Evolutionary conservation across 768 basidiomycete species (phyloP).

Genomic region (Lactarius trivialis): DNA sequence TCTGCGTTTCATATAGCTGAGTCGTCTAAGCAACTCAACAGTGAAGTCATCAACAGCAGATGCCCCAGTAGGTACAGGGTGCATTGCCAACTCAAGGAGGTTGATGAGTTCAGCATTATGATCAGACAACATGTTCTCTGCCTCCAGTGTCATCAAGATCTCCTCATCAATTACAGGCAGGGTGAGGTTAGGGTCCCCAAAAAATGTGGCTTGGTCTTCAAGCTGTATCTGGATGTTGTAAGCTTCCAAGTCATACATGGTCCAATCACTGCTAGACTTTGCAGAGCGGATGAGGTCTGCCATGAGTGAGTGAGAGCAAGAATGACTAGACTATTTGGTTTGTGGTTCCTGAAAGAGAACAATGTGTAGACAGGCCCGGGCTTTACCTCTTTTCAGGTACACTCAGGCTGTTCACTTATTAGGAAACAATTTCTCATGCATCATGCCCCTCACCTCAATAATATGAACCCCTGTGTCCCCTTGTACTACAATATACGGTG

Average conservation of each 20-base stretch:
- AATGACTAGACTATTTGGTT: too few species aligned
- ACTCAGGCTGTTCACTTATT: too few species aligned
- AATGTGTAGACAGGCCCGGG: too few species aligned
- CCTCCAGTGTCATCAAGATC: background rate
- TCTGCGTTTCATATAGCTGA: background rate
- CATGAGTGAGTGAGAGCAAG: background rate
- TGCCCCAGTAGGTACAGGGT: background rate
- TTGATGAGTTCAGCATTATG: background rate
- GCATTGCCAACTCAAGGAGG: background rate
- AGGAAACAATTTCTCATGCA: too few species aligned
- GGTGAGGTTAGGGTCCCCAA: background rate
- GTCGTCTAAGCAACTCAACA: background rate
- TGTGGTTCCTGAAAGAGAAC: too few species aligned
- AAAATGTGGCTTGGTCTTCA: background rate
- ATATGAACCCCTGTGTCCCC: too few species aligned
- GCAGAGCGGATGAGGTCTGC: background rate
- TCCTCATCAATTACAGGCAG: background rate
- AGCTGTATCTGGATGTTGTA: background rate
- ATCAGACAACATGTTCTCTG: background rate
- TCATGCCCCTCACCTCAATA: too few species aligned
- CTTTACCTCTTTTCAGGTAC: too few species aligned
- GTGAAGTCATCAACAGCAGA: conserved; percentile 5
- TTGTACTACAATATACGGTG: too few species aligned
- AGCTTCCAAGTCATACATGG: background rate
- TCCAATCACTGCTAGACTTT: conserved; percentile 12